These are phyloP conservation scores for Wickerhamomyces kurtzmanii DNA, from an alignment of 805 yeast species.

Conservation along the genomic window DNA sequence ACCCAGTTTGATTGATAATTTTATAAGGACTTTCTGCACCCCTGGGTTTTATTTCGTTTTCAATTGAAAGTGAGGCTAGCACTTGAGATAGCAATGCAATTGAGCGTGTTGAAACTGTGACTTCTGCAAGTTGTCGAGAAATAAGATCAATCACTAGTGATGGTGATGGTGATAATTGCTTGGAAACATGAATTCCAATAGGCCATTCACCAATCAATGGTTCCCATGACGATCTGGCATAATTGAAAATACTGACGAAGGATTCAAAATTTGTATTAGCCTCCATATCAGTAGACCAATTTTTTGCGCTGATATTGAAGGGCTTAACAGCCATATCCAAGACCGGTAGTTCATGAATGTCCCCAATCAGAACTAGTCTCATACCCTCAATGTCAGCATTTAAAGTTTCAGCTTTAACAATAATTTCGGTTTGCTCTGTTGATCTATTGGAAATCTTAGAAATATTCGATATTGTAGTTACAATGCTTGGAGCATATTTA, in stretches of 20 bases:
- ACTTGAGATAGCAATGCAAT: conserved; percentile 70
- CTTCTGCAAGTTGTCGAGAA: conserved; percentile 69
- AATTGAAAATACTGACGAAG: conserved; percentile 70
- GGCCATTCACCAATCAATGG: conserved; percentile 89
- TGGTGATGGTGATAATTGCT: conserved; percentile 31
- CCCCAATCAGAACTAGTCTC: conserved; percentile 79
- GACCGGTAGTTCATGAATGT: conserved; percentile 84
- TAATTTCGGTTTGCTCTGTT: conserved; percentile 21
- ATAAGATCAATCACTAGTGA: conserved; percentile 54
- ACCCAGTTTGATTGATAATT: conserved; percentile 79
- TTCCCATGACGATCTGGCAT: conserved; percentile 90
- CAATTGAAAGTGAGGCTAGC: conserved; percentile 43
- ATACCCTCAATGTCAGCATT: conserved; percentile 62
- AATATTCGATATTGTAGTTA: conserved; percentile 37
- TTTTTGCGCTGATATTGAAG: conserved; percentile 55
- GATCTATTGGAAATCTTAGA: conserved; percentile 12
- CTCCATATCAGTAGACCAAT: conserved; percentile 82
- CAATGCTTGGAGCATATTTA: conserved; percentile 60
- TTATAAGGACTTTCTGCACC: conserved; percentile 78
- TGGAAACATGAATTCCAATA: conserved; percentile 59
- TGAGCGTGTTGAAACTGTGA: conserved; percentile 74
- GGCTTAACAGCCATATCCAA: conserved; percentile 67
- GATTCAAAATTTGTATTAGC: conserved; percentile 59
- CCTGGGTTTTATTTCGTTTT: conserved; percentile 47
- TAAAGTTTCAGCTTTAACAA: conserved; percentile 62